A percentile compares a stretch with the other conserved stretches of the same genome.
phyloP scores from a whole-genome alignment of 495 filamentous ascomycete genomes.

The Venustampulla echinocandica region DNA sequence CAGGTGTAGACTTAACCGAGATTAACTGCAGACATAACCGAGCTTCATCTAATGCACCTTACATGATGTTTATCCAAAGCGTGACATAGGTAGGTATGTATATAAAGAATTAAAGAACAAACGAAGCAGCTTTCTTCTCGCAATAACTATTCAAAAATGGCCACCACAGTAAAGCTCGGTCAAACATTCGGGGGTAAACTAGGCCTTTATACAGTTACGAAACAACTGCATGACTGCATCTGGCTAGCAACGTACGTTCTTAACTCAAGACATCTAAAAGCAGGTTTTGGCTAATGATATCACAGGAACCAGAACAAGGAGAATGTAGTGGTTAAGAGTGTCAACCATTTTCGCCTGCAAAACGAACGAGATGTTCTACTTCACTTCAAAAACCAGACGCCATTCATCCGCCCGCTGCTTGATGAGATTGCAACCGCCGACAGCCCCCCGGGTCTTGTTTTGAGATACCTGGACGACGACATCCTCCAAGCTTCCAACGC shows the following conservation, averaged over 20 bases:
- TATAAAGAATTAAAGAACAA: no score
- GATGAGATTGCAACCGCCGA: conserved; percentile 31
- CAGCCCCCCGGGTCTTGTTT: conserved; percentile 33
- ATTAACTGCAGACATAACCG: no score
- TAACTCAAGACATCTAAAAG: neutral
- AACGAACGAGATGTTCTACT: conserved; percentile 35
- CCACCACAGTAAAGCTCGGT: conserved; percentile 4
- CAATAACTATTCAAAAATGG: no score
- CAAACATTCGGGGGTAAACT: conserved; percentile 5
- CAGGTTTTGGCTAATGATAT: neutral
- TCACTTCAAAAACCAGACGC: conserved; percentile 29
- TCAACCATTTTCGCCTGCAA: conserved; percentile 28
- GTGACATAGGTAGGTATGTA: no score
- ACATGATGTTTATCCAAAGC: no score
- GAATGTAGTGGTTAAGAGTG: conserved; percentile 30
- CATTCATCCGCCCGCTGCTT: conserved; percentile 29
- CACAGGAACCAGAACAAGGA: conserved; percentile 24
- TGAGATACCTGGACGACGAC: conserved; percentile 31
- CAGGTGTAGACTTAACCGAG: no score
- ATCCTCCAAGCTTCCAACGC: conserved; percentile 22
- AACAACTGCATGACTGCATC: conserved; percentile 19
- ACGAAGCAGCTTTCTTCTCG: no score
- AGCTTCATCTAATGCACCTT: no score
- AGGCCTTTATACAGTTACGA: conserved; percentile 11
- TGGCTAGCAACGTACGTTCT: conserved; percentile 30